A percentile compares a stretch with the other conserved stretches of the same genome.
Conservation (phyloP, 2,329 filamentous ascomycete species). For the Blastomyces emzantsi region DNA sequence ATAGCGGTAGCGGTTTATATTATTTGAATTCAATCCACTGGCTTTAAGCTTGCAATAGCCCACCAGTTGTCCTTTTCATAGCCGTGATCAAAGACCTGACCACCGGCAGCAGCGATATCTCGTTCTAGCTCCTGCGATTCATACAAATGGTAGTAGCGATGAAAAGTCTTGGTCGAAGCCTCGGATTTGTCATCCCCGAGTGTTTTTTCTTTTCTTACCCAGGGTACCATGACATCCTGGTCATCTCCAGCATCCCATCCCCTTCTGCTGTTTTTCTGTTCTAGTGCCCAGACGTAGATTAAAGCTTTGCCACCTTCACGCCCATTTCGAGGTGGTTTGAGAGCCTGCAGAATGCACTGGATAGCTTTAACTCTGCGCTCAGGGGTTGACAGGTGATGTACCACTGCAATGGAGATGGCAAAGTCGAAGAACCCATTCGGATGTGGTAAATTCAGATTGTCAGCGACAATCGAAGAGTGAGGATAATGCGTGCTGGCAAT, state of each 20-base stretch:
- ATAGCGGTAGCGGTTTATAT: conserved; percentile 2
- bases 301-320: conserved; percentile 54
- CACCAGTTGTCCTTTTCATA: conserved; percentile 99
- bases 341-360: conserved; percentile 56
- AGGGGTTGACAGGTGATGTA: conserved; percentile 83
- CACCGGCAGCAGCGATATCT: conserved; percentile 66
- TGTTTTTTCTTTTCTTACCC: conserved; percentile 57
- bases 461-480: conserved; percentile 66
- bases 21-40: conserved; percentile 9
- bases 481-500: conserved; percentile 51
- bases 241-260: conserved; percentile 78
- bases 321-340: conserved; percentile 34
- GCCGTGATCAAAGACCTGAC: conserved; percentile 64
- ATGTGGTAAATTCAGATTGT: conserved; percentile 76
- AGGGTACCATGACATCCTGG: conserved; percentile 93
- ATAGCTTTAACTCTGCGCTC: conserved; percentile 65
- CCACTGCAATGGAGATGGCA: conserved; percentile 84
- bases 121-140: conserved; percentile 74
- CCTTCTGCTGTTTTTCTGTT: conserved; percentile 76
- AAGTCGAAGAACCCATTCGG: conserved; percentile 62
- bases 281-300: conserved; percentile 91
- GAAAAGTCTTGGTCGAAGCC: conserved; percentile 50
- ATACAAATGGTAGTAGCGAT: conserved; percentile 94
- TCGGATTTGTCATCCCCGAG: conserved; percentile 20
- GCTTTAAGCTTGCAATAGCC: conserved; percentile 53